Base-by-base conservation (phyloP, 75 land plant genomes). In the Picea sitchensis region DNA sequence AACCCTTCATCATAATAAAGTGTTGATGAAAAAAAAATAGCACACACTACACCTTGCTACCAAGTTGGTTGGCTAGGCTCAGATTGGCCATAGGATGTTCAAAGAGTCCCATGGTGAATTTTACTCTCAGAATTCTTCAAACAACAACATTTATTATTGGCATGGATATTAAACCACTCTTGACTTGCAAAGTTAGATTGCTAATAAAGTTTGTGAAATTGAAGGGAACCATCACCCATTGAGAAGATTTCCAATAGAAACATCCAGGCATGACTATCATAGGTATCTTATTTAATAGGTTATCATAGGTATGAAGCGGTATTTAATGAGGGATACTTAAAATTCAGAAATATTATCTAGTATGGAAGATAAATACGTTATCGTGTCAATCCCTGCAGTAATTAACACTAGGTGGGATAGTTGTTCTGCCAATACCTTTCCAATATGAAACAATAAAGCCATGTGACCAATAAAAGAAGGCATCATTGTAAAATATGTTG, bases 301-400 rank as follows among this genome's bases (percentile, higher is more conserved):
- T 36, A 36, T 36, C 17, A n/a, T 61, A 17, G 21, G 63, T 17
- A 17, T 1, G 21, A 61, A n/a, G 64, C 20, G 5, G 21, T 62
- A 62, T 18, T 20, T 20, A 62, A 62, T 4, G 21, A 62, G 21
- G 21, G 20, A 2, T 62, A 62, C 2, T 62, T 6, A 20, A 20
- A 21, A 62, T 62, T 20, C 21, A 20, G 64, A 18, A 4, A 20
- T 3, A 5, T 6, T 44, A 26, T 38, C 51, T 73, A 44, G 75
- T 34, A 38, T 26, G n/a, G 4, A 47, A 32, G 34, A 74, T 17
- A 4, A 17, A 74, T 62, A 20, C 13, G 3, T 2, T 13, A 91
- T 91, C 93, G 89, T 89, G 78, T 91, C 93, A 38, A 91, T 88
- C 21, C 93, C 93, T 51, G 93, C 91, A 62, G 73, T 91, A 91